Base-by-base conservation (phyloP, 805 yeast genomes). In the Kodamaea restingae region DNA sequence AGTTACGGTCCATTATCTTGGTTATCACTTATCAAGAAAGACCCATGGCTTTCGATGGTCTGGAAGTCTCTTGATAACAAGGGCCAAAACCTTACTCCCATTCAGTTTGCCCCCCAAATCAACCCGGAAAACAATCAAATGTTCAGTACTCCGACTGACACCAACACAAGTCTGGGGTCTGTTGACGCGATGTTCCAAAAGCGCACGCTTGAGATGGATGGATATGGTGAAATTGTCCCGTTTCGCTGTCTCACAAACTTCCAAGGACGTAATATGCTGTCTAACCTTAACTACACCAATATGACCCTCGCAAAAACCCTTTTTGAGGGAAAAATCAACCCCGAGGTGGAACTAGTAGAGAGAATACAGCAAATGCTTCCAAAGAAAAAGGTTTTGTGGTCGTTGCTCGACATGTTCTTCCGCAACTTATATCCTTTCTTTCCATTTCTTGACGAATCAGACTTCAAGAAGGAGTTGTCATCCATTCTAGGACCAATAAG, bases 381-480 rank as follows among this genome's bases (percentile, higher is more conserved):
- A 0, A 68, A 63, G 20, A 73, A 75, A 48, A 68, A 66, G 41
- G 69, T 77, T 1, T 66, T 81, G 7, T 76, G 84, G 76, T 50
- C 70, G 32, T 61, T 80, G 35, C 60, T 82, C 20, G 77, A 80
- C 42, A 63, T 80, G 45, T 83, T 76, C 46, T 83, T 83, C 52
- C 68, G 67, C 8, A 66, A 70, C 24, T 58, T 82, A 4, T 84
- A 84, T 53, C 73, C 84, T 10, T 80, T 74, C 41, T 65, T 82
- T 49, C 90, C 93, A 2, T 78, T 74, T 45, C 58, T 82, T 24
- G 88, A 82, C 55, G 87, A 82, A 52, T 61, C 49, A 38, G 63
- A 64, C 7, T 76, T 78, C 52, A 68, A 68, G 38, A 47, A 47
- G 14, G 70, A 71, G 35, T 55, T 78, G 12, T 47, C 60, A 1